Conservation (phyloP, 192 early-diverging fungal species). For the Polychytrium aggregatum region DNA sequence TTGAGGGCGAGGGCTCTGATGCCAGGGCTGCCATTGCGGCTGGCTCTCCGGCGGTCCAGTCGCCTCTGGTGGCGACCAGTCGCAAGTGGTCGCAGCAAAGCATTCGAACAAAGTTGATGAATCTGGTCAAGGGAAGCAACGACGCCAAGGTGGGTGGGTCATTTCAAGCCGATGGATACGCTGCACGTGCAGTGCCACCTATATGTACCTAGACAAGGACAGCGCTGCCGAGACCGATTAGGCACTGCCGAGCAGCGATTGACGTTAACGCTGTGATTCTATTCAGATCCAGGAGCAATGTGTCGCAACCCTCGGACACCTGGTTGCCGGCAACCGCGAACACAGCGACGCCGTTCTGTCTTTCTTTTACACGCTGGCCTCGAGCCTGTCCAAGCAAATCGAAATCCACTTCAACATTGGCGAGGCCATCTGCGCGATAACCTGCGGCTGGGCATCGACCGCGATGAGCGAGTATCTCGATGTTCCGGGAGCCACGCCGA, state of each 20-base stretch:
- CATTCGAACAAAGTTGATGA: constrained; percentile 34
- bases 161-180: too few species aligned
- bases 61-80: background rate
- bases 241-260: too few species aligned
- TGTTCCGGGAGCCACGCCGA: constrained; percentile 15
- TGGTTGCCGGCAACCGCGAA: constrained; percentile 34
- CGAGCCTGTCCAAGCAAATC: constrained; percentile 56
- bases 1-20: too few species aligned
- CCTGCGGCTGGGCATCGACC: constrained; percentile 55
- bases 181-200: too few species aligned
- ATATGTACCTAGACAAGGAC: too few species aligned
- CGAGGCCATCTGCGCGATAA: constrained; percentile 56
- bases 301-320: constrained; percentile 49
- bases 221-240: too few species aligned
- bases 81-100: constrained; percentile 9
- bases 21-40: constrained; percentile 6
- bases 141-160: constrained; percentile 46
- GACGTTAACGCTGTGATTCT: too few species aligned
- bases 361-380: constrained; percentile 43
- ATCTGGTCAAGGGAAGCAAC: constrained; percentile 44
- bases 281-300: background rate
- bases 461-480: constrained; percentile 61
- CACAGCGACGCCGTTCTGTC: constrained; percentile 22
- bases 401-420: constrained; percentile 81
- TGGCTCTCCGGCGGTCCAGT: background rate